Conservation (phyloP, 2,329 filamentous ascomycete species). For the Exophiala oligosperma region DNA sequence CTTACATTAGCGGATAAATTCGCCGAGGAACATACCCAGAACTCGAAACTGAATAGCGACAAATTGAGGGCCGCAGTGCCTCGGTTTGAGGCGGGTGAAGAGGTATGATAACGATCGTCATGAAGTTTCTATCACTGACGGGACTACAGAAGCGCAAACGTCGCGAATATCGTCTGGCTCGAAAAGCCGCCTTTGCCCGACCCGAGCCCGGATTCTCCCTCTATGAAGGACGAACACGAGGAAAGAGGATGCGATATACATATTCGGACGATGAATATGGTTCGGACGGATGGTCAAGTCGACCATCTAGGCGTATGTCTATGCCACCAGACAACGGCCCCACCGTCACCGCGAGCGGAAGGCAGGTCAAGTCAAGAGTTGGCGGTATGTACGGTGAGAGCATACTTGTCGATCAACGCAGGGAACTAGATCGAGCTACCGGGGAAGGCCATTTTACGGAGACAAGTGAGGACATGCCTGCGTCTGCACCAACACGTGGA, state of each 20-base stretch:
- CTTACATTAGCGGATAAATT: conserved; percentile 74
- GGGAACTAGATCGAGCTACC: conserved; percentile 36
- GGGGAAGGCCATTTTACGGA: conserved; percentile 46
- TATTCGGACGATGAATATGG: conserved; percentile 77
- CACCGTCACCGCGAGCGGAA: conserved; percentile 77
- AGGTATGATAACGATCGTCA: conserved; percentile 55
- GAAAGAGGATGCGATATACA: conserved; percentile 95
- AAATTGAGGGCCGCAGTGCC: conserved; percentile 79
- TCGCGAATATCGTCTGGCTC: conserved; percentile 83
- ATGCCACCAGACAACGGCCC: conserved; percentile 71
- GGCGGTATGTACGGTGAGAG: conserved; percentile 57
- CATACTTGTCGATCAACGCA: conserved; percentile 55
- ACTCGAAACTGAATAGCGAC: conserved; percentile 73
- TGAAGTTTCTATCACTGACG: conserved; percentile 22
- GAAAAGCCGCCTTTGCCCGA: conserved; percentile 82
- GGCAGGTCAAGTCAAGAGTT: conserved; percentile 66
- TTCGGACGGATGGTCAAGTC: conserved; percentile 64
- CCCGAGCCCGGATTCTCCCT: conserved; percentile 88
- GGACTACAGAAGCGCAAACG: conserved; percentile 78
- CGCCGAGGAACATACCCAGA: conserved; percentile 70
- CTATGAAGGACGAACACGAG: conserved; percentile 93
- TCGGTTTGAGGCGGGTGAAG: conserved; percentile 89
- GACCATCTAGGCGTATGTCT: conserved; percentile 62
- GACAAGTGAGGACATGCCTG: conserved; percentile 48
- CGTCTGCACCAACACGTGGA: conserved; percentile 39